These are phyloP conservation scores for Chamaecrista fasciculata DNA, from an alignment of 306 rosid species.

Conservation along the genomic window DNA sequence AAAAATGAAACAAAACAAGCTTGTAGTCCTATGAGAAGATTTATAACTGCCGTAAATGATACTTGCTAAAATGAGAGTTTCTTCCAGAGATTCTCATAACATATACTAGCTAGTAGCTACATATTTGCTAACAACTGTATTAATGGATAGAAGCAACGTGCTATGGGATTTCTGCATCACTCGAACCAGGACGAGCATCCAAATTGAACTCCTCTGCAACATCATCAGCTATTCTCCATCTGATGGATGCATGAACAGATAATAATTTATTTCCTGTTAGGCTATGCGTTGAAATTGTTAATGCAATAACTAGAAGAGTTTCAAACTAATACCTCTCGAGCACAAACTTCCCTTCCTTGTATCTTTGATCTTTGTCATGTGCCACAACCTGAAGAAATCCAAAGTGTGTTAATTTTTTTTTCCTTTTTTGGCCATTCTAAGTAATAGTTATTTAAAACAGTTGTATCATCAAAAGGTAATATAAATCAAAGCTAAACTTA, in stretches of 20 bases:
- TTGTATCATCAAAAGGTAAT: slow-evolving; percentile 3
- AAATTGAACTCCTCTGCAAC: slow-evolving; percentile 55
- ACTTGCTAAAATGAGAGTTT: slow-evolving; percentile 27
- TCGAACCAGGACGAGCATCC: slow-evolving; percentile 56
- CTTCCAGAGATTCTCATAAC: slow-evolving; percentile 20
- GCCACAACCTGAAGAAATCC: slow-evolving; percentile 55
- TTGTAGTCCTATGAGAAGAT: not conserved
- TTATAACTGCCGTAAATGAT: slow-evolving; percentile 6
- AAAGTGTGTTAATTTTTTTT: no score
- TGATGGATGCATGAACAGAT: slow-evolving; percentile 24
- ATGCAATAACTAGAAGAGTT: not conserved
- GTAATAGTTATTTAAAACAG: not conserved
- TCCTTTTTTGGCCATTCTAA: no score
- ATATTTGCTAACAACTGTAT: slow-evolving; percentile 33
- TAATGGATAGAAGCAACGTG: slow-evolving; percentile 28
- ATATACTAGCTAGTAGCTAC: not conserved
- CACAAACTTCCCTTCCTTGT: slow-evolving; percentile 87
- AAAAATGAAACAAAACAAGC: no score
- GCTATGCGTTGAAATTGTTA: slow-evolving; percentile 1
- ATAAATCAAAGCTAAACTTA: no score
- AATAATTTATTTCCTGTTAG: slow-evolving; percentile 5
- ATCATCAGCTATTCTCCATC: slow-evolving; percentile 66
- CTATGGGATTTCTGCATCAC: slow-evolving; percentile 66
- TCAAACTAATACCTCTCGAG: slow-evolving; percentile 58
- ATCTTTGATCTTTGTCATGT: slow-evolving; percentile 64